These are phyloP conservation scores for Puccinia coronata DNA, from an alignment of 1,284 basidiomycete species.

Conservation along the genomic window DNA sequence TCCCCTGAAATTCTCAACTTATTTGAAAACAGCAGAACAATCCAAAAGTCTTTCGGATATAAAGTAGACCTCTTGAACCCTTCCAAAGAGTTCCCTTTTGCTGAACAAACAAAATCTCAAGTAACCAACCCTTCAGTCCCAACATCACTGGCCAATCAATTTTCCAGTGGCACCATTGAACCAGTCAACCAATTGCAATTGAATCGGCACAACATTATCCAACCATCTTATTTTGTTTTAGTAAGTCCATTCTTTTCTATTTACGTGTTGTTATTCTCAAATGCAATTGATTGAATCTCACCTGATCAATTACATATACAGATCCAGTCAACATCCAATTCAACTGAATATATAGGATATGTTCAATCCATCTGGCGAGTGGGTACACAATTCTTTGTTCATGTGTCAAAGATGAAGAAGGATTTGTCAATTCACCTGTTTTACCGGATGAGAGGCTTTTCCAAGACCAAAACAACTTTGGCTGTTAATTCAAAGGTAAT, in stretches of 20 bases:
- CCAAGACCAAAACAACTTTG: background rate
- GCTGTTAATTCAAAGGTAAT: background rate
- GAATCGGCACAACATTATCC: background rate
- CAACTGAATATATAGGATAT: background rate
- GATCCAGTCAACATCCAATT: background rate
- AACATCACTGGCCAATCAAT: background rate
- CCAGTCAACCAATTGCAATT: background rate
- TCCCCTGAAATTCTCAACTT: background rate
- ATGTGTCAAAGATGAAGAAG: background rate
- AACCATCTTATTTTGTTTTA: background rate
- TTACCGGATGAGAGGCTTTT: background rate
- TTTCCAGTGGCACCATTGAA: background rate
- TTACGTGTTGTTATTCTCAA: background rate
- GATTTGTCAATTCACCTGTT: background rate
- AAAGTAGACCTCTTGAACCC: background rate
- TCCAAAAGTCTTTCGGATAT: slow-evolving; percentile 6
- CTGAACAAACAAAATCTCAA: background rate
- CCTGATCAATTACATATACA: too few relatives aligned
- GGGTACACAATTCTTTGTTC: background rate
- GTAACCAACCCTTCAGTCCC: background rate
- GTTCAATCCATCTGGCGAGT: background rate
- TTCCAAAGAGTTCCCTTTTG: background rate
- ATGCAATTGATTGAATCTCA: too few relatives aligned
- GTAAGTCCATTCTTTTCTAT: background rate
- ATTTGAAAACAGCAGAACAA: background rate